Base-by-base conservation (phyloP, 192 early-diverging fungal species). In the Coemansia sp. region DNA sequence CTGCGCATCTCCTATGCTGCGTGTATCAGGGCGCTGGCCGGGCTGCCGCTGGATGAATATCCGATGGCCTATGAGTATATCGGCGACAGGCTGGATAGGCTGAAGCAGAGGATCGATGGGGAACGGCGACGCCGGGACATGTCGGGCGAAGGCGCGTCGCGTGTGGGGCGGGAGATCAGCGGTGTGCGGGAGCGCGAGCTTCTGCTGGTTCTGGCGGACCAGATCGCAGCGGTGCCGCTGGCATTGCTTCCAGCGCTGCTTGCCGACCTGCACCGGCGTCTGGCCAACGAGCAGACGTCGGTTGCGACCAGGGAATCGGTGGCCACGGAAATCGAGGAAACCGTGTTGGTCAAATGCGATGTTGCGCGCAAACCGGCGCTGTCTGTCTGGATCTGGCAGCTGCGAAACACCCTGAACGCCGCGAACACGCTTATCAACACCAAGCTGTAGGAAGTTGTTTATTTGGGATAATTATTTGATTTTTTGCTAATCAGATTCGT, bases 1-100 rank as follows among this genome's bases (percentile, higher is more conserved):
- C 52, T 78, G 60, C 62, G 55, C 1, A 78, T 78, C 20, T 57
- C 75, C 0, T 69, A 61, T 4, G 61, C 69, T 1, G 69, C 75
- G 1, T 55, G 62, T 0, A 60, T 72, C 1, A 58, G 60, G 0
- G 53, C 66, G 1, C 29, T 55, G 3, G 35, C 53, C 3, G 14
- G 57, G 0, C 34, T 19, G 18, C 16, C 11, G 8, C 28, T n/a
- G 35, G n/a, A 24, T 25, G 35, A 30, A 8, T 22, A 13, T 48
- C 27, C 0, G 34, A 27, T 48, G 65, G 29, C 13, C 7, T 6
- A 23, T 8, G 11, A 27, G 1, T 52, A 52, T 27, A 59, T 69
- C 1, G 54, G 62, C 55, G 59, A 68, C 25, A 46, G 62, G 1
- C 50, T 69, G 1, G 4, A 2, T 4, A 32, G 7, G 35, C 60